Percentiles rank a stretch among this genome's conserved stretches.
Conservation (phyloP, 495 filamentous ascomycete genomes). For the Aspergillus taichungensis region DNA sequence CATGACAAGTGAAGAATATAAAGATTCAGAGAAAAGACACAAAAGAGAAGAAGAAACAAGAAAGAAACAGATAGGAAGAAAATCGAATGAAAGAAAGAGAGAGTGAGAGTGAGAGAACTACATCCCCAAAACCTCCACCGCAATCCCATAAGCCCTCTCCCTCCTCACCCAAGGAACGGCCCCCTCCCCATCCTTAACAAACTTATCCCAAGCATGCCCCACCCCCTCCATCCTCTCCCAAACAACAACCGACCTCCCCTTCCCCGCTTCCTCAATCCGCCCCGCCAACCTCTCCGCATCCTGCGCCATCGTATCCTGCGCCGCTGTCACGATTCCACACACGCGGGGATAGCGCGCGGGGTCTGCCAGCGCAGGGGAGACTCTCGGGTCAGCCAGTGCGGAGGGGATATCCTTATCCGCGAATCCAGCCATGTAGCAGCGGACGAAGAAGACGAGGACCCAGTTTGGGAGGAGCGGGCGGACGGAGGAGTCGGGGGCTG, state of each 20-base stretch:
- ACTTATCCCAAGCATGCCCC: slow-evolving; percentile 23
- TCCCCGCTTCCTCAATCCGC: slow-evolving; percentile 8
- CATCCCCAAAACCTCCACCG: slow-evolving; percentile 9
- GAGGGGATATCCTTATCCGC: not conserved
- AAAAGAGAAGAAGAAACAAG: not conserved
- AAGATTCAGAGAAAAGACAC: too few relatives aligned
- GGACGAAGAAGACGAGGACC: too few relatives aligned
- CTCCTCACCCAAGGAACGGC: not conserved
- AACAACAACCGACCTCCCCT: slow-evolving; percentile 15
- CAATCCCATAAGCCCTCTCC: slow-evolving; percentile 9
- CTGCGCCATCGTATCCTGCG: slow-evolving; percentile 16
- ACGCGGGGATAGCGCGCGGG: slow-evolving; percentile 11
- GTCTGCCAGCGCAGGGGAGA: slow-evolving; percentile 19
- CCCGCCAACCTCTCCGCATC: slow-evolving; percentile 21
- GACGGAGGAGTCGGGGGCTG: too few relatives aligned
- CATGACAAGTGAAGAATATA: too few relatives aligned
- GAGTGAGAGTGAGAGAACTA: not conserved
- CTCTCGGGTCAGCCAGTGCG: slow-evolving; percentile 11
- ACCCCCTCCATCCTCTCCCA: slow-evolving; percentile 14
- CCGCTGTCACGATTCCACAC: slow-evolving; percentile 19
- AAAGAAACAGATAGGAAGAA: too few relatives aligned
- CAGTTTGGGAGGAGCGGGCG: too few relatives aligned
- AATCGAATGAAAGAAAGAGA: too few relatives aligned
- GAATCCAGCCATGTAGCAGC: too few relatives aligned
- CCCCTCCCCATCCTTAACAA: not conserved